phyloP scores from a whole-genome alignment of 2,329 filamentous ascomycete genomes.

The Ophiosphaerella herpotricha region DNA sequence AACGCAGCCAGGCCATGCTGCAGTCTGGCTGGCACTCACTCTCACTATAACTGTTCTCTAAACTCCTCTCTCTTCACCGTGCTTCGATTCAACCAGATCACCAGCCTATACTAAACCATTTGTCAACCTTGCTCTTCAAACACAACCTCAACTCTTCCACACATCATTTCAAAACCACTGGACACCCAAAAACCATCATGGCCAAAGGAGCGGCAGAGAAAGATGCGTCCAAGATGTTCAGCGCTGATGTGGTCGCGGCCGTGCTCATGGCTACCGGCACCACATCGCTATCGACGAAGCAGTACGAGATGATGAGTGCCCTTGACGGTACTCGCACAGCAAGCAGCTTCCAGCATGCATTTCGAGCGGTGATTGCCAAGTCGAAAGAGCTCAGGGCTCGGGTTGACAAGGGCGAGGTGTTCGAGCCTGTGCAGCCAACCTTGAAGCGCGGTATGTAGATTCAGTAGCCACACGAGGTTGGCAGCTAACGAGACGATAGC shows the following conservation, averaged over 20 bases:
- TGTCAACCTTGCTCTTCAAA: background rate
- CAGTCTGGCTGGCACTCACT: background rate
- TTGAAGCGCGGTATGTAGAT: conserved; percentile 31
- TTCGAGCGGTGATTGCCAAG: conserved; percentile 27
- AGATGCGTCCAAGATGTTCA: conserved; percentile 14
- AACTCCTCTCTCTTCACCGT: conserved; percentile 8
- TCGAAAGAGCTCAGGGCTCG: conserved; percentile 37
- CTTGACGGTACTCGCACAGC: conserved; percentile 32
- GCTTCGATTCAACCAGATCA: background rate
- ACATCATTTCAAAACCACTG: too few species aligned
- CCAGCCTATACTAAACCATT: background rate
- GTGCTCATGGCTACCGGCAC: conserved; percentile 30
- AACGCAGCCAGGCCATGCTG: background rate
- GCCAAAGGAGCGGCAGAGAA: conserved; percentile 10
- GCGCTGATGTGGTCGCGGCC: conserved; percentile 28
- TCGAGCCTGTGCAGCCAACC: conserved; percentile 22
- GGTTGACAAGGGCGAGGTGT: conserved; percentile 27
- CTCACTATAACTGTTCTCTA: conserved; percentile 8
- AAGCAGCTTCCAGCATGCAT: conserved; percentile 30
- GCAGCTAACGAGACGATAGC: conserved; percentile 9
- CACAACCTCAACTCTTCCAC: background rate
- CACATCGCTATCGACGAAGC: conserved; percentile 17
- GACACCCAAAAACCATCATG: conserved; percentile 13
- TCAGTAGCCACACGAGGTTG: background rate
- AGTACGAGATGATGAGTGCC: conserved; percentile 36